Evolutionary conservation across 2,329 filamentous ascomycete species (phyloP).

Genomic region (Aspergillus ochraceoroseus): DNA sequence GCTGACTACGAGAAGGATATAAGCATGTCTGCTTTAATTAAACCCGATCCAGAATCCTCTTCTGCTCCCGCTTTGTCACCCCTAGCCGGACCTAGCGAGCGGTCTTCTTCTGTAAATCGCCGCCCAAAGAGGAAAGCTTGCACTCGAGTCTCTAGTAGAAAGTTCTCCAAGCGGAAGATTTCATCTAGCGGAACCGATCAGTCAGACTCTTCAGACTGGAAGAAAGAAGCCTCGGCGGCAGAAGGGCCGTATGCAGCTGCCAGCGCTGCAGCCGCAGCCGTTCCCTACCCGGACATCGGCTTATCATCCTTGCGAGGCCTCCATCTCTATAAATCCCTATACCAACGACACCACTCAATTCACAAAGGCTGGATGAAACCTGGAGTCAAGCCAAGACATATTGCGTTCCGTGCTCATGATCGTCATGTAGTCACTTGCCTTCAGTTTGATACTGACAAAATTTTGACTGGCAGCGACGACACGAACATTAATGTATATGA

Average conservation of each 20-base stretch:
- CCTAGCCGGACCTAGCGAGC: constrained; percentile 24
- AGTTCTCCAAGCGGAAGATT: constrained; percentile 55
- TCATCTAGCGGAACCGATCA: constrained; percentile 43
- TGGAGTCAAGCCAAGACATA: constrained; percentile 77
- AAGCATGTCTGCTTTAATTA: constrained; percentile 49
- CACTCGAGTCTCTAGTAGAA: constrained; percentile 45
- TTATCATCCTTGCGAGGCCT: constrained; percentile 72
- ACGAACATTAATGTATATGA: constrained; percentile 98
- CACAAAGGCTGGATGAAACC: constrained; percentile 83
- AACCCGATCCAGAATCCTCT: constrained; percentile 39
- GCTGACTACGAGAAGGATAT: constrained; percentile 78
- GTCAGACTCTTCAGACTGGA: constrained; percentile 43
- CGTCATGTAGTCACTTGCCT: constrained; percentile 95
- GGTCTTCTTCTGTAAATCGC: constrained; percentile 27
- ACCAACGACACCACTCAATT: constrained; percentile 87
- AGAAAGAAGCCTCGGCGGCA: constrained; percentile 49
- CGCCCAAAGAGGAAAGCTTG: constrained; percentile 48
- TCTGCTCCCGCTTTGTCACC: constrained; percentile 21
- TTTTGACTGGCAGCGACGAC: constrained; percentile 94
- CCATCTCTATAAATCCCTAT: constrained; percentile 94
- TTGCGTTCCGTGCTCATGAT: constrained; percentile 94
- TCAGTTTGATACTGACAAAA: constrained; percentile 97
- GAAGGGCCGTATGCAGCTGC: constrained; percentile 82
- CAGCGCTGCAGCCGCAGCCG: constrained; percentile 72
- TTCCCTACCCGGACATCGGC: constrained; percentile 76